Percentiles rank a stretch among this genome's conserved stretches.
Evolutionary conservation across 106 monocot genomes (phyloP).

Genomic region (Phalaenopsis equestris): DNA sequence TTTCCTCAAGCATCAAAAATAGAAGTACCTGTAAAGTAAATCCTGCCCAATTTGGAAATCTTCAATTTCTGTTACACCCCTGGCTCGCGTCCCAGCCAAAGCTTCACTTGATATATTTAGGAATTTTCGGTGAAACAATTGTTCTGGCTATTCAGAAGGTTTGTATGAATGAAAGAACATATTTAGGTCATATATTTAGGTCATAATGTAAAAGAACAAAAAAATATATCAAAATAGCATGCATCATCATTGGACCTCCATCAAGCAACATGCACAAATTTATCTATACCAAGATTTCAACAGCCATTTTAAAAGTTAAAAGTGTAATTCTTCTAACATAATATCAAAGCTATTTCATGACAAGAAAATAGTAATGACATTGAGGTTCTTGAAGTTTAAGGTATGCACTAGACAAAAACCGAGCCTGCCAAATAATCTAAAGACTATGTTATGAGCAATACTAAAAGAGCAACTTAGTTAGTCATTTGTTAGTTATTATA

Average conservation of each 20-base stretch:
- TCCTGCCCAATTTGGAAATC: slow-evolving; percentile 79
- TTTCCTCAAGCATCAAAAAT: neutral
- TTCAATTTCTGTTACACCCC: slow-evolving; percentile 48
- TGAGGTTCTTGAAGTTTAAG: no score
- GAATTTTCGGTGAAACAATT: slow-evolving; percentile 81
- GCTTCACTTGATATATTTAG: slow-evolving; percentile 79
- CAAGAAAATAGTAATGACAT: no score
- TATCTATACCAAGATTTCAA: neutral
- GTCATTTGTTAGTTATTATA: no score
- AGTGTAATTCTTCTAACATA: no score
- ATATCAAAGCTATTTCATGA: no score
- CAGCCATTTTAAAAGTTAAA: neutral
- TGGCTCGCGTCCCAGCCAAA: slow-evolving; percentile 80
- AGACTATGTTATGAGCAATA: no score
- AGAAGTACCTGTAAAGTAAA: slow-evolving; percentile 59
- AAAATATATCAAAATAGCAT: neutral
- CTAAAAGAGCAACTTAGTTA: no score
- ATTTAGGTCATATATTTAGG: neutral
- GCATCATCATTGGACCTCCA: neutral
- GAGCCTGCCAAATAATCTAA: no score
- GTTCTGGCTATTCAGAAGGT: slow-evolving; percentile 90
- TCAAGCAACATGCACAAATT: neutral
- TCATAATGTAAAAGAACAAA: neutral
- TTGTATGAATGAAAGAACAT: neutral
- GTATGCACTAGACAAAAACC: no score